These are phyloP conservation scores for Apiospora phragmitis DNA, from an alignment of 2,329 filamentous ascomycete genomes.

Conservation along the genomic window DNA sequence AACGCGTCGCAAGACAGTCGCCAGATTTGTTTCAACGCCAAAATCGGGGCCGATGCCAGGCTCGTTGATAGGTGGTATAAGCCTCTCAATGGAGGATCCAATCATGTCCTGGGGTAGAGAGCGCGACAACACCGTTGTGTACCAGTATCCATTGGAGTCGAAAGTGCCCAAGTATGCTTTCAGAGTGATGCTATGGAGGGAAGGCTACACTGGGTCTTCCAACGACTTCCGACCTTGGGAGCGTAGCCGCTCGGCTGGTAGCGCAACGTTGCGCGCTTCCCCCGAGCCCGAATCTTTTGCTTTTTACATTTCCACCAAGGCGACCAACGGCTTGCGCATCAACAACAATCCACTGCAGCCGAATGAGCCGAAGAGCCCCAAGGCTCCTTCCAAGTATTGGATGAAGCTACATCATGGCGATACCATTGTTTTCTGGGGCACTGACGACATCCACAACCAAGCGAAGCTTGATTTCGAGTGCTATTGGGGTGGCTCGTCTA, in stretches of 20 bases:
- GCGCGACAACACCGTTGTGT: constrained; percentile 66
- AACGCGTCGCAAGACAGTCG: constrained; percentile 7
- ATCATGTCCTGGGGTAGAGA: constrained; percentile 78
- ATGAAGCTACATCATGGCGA: constrained; percentile 77
- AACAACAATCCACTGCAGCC: constrained; percentile 69
- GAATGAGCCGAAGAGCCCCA: constrained; percentile 53
- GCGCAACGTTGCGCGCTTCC: constrained; percentile 33
- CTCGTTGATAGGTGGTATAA: constrained; percentile 52
- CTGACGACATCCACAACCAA: constrained; percentile 38
- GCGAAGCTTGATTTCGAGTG: constrained; percentile 54
- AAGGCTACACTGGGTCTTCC: constrained; percentile 59
- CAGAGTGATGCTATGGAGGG: constrained; percentile 73
- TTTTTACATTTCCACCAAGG: constrained; percentile 78
- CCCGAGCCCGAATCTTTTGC: constrained; percentile 55
- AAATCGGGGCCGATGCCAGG: background rate
- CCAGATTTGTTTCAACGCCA: constrained; percentile 11
- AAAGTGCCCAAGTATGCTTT: constrained; percentile 82
- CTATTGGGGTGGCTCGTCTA: constrained; percentile 56
- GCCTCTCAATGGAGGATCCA: constrained; percentile 65
- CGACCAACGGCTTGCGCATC: constrained; percentile 72
- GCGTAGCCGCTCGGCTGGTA: constrained; percentile 44
- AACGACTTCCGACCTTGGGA: constrained; percentile 55
- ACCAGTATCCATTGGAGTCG: constrained; percentile 61
- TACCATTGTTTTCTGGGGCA: constrained; percentile 69
- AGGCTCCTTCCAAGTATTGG: constrained; percentile 59